phyloP scores from a whole-genome alignment of 345 rosid species.

The Salix brachista region DNA sequence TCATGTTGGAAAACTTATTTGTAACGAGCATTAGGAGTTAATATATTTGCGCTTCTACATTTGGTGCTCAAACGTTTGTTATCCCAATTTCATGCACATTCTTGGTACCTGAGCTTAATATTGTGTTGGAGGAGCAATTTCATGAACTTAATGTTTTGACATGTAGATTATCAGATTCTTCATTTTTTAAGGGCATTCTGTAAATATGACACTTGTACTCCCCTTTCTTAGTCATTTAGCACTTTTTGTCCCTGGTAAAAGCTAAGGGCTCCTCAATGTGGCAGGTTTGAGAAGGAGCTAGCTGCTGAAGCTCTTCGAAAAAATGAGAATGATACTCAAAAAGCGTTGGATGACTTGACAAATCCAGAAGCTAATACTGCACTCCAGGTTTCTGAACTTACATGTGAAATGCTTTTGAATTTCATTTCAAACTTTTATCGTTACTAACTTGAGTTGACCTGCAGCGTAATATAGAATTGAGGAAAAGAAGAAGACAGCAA shows the following conservation, averaged over 20 bases:
- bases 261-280: conserved; percentile 12
- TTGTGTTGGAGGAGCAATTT: background rate
- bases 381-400: conserved; percentile 48
- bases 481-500: conserved; percentile 61
- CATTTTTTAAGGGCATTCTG: background rate
- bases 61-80: background rate
- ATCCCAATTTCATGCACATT: background rate
- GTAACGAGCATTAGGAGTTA: background rate
- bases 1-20: background rate
- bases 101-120: background rate
- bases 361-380: conserved; percentile 57
- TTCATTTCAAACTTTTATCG: background rate
- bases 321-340: conserved; percentile 74
- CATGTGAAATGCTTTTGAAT: background rate
- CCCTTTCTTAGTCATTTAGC: background rate
- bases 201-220: background rate
- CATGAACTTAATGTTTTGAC: background rate
- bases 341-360: conserved; percentile 87
- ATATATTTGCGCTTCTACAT: background rate
- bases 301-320: conserved; percentile 89
- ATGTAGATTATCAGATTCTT: background rate
- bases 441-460: conserved; percentile 14
- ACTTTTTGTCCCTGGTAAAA: background rate
- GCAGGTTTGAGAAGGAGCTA: conserved; percentile 80
- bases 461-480: conserved; percentile 62